phyloP scores from a whole-genome alignment of 192 early-diverging fungal species.

The Coemansia sp. region DNA sequence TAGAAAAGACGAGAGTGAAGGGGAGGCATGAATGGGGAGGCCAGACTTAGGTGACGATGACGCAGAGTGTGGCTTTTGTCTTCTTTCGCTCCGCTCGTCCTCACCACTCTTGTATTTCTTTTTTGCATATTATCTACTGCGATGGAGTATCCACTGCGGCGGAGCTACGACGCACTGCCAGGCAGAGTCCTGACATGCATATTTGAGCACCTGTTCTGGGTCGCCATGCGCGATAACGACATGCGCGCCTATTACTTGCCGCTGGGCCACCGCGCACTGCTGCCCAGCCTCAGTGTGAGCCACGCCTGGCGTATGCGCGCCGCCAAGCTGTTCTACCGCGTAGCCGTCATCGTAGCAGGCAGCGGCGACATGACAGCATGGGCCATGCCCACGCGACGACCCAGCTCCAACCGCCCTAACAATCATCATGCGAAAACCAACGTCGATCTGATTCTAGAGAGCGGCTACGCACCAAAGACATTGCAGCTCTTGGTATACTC shows the following conservation, averaged over 20 bases:
- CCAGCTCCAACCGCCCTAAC: too few relatives aligned
- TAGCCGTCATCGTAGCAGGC: conserved; percentile 20
- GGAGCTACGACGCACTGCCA: conserved; percentile 7
- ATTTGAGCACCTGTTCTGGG: conserved; percentile 45
- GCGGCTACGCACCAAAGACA: conserved; percentile 49
- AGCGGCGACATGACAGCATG: background rate
- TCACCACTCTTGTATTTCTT: background rate
- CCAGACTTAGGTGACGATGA: too few relatives aligned
- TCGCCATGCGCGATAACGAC: conserved; percentile 13
- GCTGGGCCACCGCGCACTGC: conserved; percentile 18
- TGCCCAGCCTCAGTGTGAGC: conserved; percentile 12
- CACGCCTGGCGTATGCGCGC: conserved; percentile 41
- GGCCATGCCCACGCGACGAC: background rate
- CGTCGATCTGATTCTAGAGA: conserved; percentile 32
- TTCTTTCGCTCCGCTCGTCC: background rate
- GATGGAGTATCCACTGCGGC: background rate
- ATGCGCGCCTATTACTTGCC: conserved; percentile 18
- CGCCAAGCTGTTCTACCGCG: conserved; percentile 40
- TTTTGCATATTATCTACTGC: background rate
- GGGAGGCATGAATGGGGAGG: background rate
- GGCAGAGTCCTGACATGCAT: conserved; percentile 17
- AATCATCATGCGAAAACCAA: conserved; percentile 31
- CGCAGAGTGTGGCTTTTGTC: background rate
- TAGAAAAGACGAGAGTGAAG: background rate
- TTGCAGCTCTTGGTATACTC: conserved; percentile 11